Evolutionary conservation across 257 asterid species (phyloP).

Genomic region (Galeopsis tetrahit): DNA sequence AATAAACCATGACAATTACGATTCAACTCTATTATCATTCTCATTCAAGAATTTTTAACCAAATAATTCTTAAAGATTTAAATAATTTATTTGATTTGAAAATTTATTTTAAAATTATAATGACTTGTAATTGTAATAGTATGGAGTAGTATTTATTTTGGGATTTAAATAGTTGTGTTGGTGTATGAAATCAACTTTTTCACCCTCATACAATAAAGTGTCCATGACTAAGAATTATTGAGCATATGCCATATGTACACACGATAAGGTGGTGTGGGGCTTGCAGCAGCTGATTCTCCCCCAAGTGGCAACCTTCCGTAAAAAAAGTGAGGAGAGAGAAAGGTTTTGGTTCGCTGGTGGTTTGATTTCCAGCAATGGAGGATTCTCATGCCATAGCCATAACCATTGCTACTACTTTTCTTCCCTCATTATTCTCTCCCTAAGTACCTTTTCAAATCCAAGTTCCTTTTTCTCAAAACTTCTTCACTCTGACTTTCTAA

Average conservation of each 20-base stretch:
- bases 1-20: too few relatives aligned
- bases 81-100: too few relatives aligned
- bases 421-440: constrained; percentile 46
- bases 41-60: too few relatives aligned
- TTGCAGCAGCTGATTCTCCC: constrained; percentile 32
- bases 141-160: too few relatives aligned
- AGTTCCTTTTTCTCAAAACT: constrained; percentile 25
- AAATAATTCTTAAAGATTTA: too few relatives aligned
- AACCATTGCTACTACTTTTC: constrained; percentile 48
- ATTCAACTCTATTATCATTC: too few relatives aligned
- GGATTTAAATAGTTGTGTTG: too few relatives aligned
- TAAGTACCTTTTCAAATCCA: constrained; percentile 32
- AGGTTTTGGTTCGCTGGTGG: constrained; percentile 43
- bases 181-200: too few relatives aligned
- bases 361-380: constrained; percentile 67
- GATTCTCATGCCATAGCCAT: constrained; percentile 61
- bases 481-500: constrained; percentile 34
- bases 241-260: background rate
- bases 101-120: too few relatives aligned
- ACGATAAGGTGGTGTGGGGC: constrained; percentile 21
- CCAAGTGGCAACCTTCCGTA: constrained; percentile 4
- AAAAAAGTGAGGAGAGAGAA: constrained; percentile 29
- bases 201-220: too few relatives aligned
- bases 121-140: too few relatives aligned
- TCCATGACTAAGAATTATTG: background rate